A percentile compares a stretch with the other conserved stretches of the same genome.
These are phyloP conservation scores for Colletotrichum higginsianum DNA, from an alignment of 2,329 filamentous ascomycete genomes.

Conservation along the genomic window DNA sequence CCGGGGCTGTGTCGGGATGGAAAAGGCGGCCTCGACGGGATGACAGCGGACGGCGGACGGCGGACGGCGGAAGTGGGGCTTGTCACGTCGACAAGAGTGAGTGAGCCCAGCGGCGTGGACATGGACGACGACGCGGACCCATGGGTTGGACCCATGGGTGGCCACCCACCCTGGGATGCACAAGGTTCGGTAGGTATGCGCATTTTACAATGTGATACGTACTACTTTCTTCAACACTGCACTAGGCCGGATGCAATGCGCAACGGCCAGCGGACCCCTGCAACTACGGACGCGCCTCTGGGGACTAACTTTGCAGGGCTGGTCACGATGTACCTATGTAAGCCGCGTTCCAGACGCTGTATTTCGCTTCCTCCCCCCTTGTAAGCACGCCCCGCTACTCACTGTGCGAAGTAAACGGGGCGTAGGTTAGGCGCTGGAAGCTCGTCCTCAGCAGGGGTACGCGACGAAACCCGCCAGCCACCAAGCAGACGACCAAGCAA, in stretches of 20 bases:
- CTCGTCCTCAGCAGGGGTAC: conserved; percentile 30
- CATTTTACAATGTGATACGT: conserved; percentile 16
- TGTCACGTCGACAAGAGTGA: conserved; percentile 30
- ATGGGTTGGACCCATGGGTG: neutral
- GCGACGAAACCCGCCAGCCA: conserved; percentile 35
- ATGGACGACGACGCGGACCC: neutral
- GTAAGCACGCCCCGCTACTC: neutral
- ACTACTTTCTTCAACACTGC: conserved; percentile 35
- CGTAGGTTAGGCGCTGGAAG: neutral
- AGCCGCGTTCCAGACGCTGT: conserved; percentile 30
- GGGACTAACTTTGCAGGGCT: conserved; percentile 25
- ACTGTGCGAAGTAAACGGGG: neutral
- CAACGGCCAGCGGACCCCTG: conserved; percentile 33
- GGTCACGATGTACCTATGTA: neutral
- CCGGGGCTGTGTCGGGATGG: neutral
- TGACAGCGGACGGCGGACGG: neutral
- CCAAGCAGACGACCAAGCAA: conserved; percentile 34
- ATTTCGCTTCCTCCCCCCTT: neutral
- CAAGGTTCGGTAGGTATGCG: conserved; percentile 25
- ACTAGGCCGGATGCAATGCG: conserved; percentile 35
- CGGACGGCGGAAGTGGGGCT: neutral
- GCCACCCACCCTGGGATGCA: neutral
- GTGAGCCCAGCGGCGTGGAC: conserved; percentile 36
- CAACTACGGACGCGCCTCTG: conserved; percentile 37
- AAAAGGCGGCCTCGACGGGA: neutral